A percentile compares a stretch with the other conserved stretches of the same genome.
Evolutionary conservation across 805 yeast species (phyloP).

Genomic region (Torulaspora quercuum): DNA sequence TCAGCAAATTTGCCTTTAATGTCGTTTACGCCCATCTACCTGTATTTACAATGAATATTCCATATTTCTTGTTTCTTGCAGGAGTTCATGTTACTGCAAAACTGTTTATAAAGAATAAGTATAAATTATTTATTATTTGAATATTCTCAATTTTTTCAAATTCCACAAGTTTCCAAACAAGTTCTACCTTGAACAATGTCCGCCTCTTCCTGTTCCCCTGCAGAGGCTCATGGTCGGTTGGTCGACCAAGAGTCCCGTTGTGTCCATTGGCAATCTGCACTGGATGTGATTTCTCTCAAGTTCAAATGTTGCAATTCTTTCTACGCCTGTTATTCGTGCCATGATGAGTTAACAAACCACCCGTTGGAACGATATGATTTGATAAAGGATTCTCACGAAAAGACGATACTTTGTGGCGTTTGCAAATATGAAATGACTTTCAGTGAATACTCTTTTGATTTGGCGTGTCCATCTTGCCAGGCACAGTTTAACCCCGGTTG

Average conservation of each 20-base stretch:
- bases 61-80: too few species aligned
- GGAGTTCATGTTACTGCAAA: too few species aligned
- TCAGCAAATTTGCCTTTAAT: too few species aligned
- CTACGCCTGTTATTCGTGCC: slow-evolving; percentile 35
- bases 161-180: too few species aligned
- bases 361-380: slow-evolving; percentile 16
- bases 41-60: slow-evolving; percentile 1
- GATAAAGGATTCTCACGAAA: slow-evolving; percentile 8
- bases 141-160: too few species aligned
- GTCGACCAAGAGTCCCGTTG: slow-evolving; percentile 34
- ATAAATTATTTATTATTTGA: too few species aligned
- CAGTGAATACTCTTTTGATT: slow-evolving; percentile 18
- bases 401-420: slow-evolving; percentile 32
- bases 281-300: slow-evolving; percentile 34
- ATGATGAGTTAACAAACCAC: slow-evolving; percentile 23
- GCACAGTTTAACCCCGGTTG: slow-evolving; percentile 35
- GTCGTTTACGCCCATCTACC: not conserved
- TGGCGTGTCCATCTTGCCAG: slow-evolving; percentile 26
- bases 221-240: slow-evolving; percentile 19
- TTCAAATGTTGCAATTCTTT: slow-evolving; percentile 33
- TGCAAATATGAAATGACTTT: slow-evolving; percentile 32
- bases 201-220: not conserved
- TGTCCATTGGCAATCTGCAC: slow-evolving; percentile 33
- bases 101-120: too few species aligned
- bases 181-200: too few species aligned